Conservation (phyloP, 1,284 basidiomycete species). For the Cryptococcus jaspeensis region DNA sequence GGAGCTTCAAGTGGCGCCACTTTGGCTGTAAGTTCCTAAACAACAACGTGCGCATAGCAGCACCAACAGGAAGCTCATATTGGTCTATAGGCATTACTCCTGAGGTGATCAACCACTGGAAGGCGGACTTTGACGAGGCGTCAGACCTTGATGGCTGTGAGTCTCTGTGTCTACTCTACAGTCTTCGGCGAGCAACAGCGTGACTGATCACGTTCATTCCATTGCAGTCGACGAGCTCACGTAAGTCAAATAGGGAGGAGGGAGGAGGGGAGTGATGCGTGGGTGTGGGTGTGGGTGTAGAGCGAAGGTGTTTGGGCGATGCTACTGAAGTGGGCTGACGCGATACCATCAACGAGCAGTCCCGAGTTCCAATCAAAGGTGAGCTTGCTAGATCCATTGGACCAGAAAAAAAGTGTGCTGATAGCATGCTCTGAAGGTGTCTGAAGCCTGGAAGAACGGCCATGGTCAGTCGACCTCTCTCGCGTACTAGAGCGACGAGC, state of each 20-base stretch:
- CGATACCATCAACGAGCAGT: slow-evolving; percentile 1
- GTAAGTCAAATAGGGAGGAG: slow-evolving; percentile 14
- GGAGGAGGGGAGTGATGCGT: not conserved
- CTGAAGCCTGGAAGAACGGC: slow-evolving; percentile 68
- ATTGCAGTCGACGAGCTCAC: slow-evolving; percentile 41
- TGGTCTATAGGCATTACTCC: slow-evolving; percentile 61
- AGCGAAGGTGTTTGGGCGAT: no score
- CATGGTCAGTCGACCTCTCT: slow-evolving; percentile 45
- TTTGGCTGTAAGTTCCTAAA: slow-evolving; percentile 37
- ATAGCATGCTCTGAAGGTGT: slow-evolving; percentile 51
- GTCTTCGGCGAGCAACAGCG: not conserved
- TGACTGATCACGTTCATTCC: slow-evolving; percentile 3
- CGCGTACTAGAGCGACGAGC: not conserved
- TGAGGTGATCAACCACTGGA: slow-evolving; percentile 70
- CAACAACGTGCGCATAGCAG: not conserved
- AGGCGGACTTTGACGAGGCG: slow-evolving; percentile 60
- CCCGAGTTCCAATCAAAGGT: slow-evolving; percentile 55
- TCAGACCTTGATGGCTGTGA: slow-evolving; percentile 55
- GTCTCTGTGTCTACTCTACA: not conserved
- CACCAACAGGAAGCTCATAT: not conserved
- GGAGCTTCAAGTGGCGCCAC: slow-evolving; percentile 60
- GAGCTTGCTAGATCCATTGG: not conserved
- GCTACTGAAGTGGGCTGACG: no score
- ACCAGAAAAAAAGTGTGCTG: not conserved
- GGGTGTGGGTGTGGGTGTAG: not conserved